A percentile compares a stretch with the other conserved stretches of the same genome.
Conservation (phyloP, 345 rosid genomes). For the Mercurialis annua region DNA sequence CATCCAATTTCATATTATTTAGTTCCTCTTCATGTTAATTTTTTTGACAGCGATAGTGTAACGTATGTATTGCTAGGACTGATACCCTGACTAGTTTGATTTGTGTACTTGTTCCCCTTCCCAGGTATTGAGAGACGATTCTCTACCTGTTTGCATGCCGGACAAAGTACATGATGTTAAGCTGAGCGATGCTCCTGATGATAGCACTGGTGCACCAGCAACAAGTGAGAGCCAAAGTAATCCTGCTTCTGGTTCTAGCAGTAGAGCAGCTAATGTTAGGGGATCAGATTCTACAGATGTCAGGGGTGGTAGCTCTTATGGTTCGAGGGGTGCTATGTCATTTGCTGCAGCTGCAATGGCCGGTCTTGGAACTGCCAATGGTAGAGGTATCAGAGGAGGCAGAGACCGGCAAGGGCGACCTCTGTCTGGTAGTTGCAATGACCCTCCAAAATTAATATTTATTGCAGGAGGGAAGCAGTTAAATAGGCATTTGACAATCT, state of each 20-base stretch:
- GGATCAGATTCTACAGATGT: slow-evolving; percentile 73
- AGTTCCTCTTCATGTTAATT: not conserved
- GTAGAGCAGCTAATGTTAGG: slow-evolving; percentile 64
- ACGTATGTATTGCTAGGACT: too few species aligned
- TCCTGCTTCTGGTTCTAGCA: slow-evolving; percentile 78
- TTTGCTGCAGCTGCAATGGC: slow-evolving; percentile 99
- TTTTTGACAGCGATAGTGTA: not conserved
- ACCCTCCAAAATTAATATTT: slow-evolving; percentile 73
- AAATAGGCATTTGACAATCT: slow-evolving; percentile 86
- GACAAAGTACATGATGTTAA: slow-evolving; percentile 96
- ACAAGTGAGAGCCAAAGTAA: slow-evolving; percentile 54
- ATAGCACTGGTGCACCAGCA: slow-evolving; percentile 38
- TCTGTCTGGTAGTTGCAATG: slow-evolving; percentile 56
- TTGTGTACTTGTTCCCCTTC: slow-evolving; percentile 10
- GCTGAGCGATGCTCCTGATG: slow-evolving; percentile 81
- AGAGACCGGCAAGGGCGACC: slow-evolving; percentile 88
- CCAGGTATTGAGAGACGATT: slow-evolving; percentile 83
- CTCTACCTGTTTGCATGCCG: slow-evolving; percentile 85
- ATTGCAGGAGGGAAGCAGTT: slow-evolving; percentile 91
- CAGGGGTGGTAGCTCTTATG: slow-evolving; percentile 62
- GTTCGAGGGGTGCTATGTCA: slow-evolving; percentile 92
- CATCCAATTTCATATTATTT: not conserved
- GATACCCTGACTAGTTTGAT: not conserved
- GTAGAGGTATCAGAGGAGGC: slow-evolving; percentile 90
- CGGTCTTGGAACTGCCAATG: slow-evolving; percentile 88